Base-by-base conservation (phyloP, 2,329 filamentous ascomycete species). In the Penicillium oxalicum region DNA sequence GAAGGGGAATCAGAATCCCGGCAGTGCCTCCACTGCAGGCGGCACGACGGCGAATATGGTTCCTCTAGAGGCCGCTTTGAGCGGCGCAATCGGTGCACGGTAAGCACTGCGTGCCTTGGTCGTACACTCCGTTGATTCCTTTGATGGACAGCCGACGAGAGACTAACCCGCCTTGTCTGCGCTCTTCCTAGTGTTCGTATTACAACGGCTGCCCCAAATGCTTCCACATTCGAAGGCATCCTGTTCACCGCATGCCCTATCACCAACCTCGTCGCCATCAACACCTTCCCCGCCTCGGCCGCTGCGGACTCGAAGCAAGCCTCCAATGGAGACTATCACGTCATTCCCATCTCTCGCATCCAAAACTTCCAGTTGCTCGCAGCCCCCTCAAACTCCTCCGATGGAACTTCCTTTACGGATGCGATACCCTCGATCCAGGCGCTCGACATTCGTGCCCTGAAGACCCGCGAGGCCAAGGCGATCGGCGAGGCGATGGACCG, bases 221-320 rank as follows among this genome's bases (percentile, higher is more conserved):
- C 75, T 45, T 73, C 74, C 38, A 77, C 74, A 25, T 68, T 81
- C 50, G 81, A 84, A 65, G 82, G 82, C 59, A 81, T 74, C 13
- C 73, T 85, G 49, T 84, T 81, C 67, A 82, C 80, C 27, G 79
- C 77, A 40, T 80, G 78, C 63, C 79, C 80, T 26, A 71, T 80
- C 58, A 79, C 79, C 48, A 82, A 82, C 58, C 70, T 83, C 49
- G 71, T 85, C 57, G 80, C 78, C 39, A 75, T 84, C 65, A 80
- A 82, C 66, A 80, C 76, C 13, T 72, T 73, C 9, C 66, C 74
- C 13, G 61, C 73, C 9, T 64, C 73, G 54, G 60, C 55, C 34
- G 47, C 62, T 13, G 58, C 63, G 40, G 65, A 65, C 44, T 54
- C 59, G 9, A 66, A 68, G 47, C 66, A 66, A 46, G 53, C 66